phyloP scores from a whole-genome alignment of 2,329 filamentous ascomycete genomes.

The Drechslerella stenobrocha region DNA sequence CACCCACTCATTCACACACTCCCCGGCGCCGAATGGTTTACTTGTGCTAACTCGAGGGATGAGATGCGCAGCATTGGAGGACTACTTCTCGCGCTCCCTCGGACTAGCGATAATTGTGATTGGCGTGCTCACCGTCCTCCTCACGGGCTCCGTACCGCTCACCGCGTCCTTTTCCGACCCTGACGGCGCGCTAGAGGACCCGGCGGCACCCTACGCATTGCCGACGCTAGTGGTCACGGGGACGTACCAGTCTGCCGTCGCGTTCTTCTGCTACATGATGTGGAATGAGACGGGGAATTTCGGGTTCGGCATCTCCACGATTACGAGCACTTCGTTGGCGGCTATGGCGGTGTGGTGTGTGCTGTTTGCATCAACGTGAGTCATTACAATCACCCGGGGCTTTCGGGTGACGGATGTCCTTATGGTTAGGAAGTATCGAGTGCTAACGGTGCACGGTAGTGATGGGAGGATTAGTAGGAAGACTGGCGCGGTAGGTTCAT shows the following conservation, averaged over 20 bases:
- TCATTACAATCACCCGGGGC: too few relatives aligned
- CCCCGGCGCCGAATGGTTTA: too few relatives aligned
- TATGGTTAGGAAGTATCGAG: background rate
- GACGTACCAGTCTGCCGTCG: slow-evolving; percentile 66
- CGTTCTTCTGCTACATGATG: slow-evolving; percentile 70
- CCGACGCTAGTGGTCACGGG: slow-evolving; percentile 69
- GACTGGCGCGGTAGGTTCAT: slow-evolving; percentile 51
- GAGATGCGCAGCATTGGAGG: slow-evolving; percentile 61
- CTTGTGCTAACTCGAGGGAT: too few relatives aligned
- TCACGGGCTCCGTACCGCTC: slow-evolving; percentile 72
- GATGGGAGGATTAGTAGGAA: slow-evolving; percentile 64
- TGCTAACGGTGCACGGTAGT: slow-evolving; percentile 56
- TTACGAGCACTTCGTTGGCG: slow-evolving; percentile 64
- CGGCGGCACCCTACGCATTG: slow-evolving; percentile 66
- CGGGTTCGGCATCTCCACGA: slow-evolving; percentile 65
- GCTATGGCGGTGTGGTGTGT: slow-evolving; percentile 67
- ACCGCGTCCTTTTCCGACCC: slow-evolving; percentile 54
- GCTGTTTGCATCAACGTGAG: slow-evolving; percentile 55
- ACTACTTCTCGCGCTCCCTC: slow-evolving; percentile 73
- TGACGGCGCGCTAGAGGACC: slow-evolving; percentile 57
- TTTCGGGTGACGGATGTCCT: too few relatives aligned
- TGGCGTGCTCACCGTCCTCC: slow-evolving; percentile 66
- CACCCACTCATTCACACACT: slow-evolving; percentile 7
- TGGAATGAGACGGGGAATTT: slow-evolving; percentile 64
- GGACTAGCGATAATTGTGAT: slow-evolving; percentile 70